Percentiles rank a stretch among this genome's conserved stretches.
phyloP scores from a whole-genome alignment of 2,329 filamentous ascomycete species.

The Paraphaeosphaeria sporulosa region DNA sequence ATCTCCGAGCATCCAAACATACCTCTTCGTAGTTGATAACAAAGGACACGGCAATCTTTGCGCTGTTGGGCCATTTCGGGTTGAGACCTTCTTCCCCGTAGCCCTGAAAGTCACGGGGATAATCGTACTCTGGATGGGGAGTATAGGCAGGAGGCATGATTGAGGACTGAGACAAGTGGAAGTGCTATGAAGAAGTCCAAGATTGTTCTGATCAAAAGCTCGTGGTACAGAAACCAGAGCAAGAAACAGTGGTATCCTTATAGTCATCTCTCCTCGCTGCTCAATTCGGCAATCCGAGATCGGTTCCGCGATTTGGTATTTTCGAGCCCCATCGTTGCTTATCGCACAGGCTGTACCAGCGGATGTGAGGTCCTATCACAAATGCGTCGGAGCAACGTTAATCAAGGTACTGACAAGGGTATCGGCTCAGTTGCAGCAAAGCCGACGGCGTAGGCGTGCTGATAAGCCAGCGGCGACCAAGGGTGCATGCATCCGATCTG shows the following conservation, averaged over 20 bases:
- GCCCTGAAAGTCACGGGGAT: constrained; percentile 51
- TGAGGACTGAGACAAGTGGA: background rate
- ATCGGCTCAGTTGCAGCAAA: constrained; percentile 1
- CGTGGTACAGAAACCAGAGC: background rate
- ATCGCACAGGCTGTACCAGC: background rate
- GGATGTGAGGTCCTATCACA: background rate
- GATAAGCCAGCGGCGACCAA: background rate
- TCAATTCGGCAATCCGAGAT: background rate
- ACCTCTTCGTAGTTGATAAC: constrained; percentile 51
- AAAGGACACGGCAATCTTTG: constrained; percentile 49
- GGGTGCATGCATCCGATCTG: background rate
- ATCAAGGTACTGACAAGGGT: background rate
- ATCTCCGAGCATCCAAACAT: background rate
- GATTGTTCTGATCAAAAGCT: background rate
- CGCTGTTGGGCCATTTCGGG: constrained; percentile 46
- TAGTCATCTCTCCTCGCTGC: background rate
- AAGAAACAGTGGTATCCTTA: background rate
- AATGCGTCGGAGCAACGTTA: background rate
- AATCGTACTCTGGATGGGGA: constrained; percentile 36
- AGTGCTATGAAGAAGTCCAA: background rate
- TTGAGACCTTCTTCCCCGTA: constrained; percentile 52
- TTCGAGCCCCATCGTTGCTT: background rate
- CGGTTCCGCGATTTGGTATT: background rate
- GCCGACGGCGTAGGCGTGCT: constrained; percentile 2
- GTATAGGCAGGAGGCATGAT: constrained; percentile 38